These are phyloP conservation scores for Litsea cubeba DNA, from an alignment of 164 flowering plant genomes.

Conservation along the genomic window DNA sequence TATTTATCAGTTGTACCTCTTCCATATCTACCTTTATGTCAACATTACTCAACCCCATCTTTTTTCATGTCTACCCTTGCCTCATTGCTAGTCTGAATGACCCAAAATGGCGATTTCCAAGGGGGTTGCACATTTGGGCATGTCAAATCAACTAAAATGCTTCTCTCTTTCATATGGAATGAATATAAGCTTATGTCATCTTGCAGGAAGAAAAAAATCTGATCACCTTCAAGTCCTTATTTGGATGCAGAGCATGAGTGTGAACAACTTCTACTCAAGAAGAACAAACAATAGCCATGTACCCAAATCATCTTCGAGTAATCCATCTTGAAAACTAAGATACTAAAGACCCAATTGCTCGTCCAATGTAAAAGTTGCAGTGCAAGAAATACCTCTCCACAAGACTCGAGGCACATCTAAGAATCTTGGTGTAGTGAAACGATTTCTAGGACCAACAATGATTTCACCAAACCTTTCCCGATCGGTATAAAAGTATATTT, in stretches of 20 bases:
- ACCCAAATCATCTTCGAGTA: not conserved
- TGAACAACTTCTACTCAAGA: slow-evolving; percentile 2
- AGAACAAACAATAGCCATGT: not conserved
- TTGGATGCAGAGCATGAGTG: not conserved
- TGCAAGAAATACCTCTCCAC: not conserved
- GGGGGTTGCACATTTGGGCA: not conserved
- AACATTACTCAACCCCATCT: not conserved
- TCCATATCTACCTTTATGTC: no score
- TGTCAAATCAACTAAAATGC: not conserved
- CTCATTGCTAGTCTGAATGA: not conserved
- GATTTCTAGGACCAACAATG: not conserved
- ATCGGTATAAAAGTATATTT: no score
- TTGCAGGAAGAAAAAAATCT: no score
- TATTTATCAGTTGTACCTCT: no score
- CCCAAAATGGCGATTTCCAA: not conserved
- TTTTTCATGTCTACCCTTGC: not conserved
- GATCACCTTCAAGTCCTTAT: no score
- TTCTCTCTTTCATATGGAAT: not conserved
- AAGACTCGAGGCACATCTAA: not conserved
- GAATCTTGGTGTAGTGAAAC: not conserved
- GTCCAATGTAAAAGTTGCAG: not conserved
- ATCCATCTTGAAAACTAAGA: not conserved
- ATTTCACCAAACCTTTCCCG: not conserved
- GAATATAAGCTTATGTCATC: not conserved
- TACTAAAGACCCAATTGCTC: not conserved